These are phyloP conservation scores for Russula sp. DNA, from an alignment of 768 basidiomycete species.

Conservation along the genomic window DNA sequence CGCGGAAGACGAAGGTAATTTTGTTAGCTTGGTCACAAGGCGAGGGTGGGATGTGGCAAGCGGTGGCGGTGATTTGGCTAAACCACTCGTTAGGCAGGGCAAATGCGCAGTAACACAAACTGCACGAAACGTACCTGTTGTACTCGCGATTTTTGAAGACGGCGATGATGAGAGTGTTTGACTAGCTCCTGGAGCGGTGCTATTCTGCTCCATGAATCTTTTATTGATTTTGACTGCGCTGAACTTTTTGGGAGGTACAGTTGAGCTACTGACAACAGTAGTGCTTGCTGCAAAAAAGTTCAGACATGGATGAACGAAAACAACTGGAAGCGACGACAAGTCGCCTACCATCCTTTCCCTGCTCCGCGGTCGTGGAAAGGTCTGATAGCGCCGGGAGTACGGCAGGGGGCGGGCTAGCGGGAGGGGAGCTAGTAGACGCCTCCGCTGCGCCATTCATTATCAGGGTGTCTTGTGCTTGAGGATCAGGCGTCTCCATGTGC, in stretches of 20 bases:
- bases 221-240: slow-evolving; percentile 91
- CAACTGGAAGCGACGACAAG: slow-evolving; percentile 6
- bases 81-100: slow-evolving; percentile 17
- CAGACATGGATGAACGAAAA: slow-evolving; percentile 9
- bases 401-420: slow-evolving; percentile 20
- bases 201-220: slow-evolving; percentile 92
- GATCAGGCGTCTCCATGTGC: slow-evolving; percentile 75
- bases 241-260: slow-evolving; percentile 76
- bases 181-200: slow-evolving; percentile 50
- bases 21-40: slow-evolving; percentile 85
- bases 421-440: slow-evolving; percentile 13
- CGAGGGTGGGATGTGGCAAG: slow-evolving; percentile 64
- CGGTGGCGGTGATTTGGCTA: slow-evolving; percentile 59
- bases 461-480: slow-evolving; percentile 44
- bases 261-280: slow-evolving; percentile 30
- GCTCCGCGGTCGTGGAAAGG: slow-evolving; percentile 21
- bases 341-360: slow-evolving; percentile 21
- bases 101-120: slow-evolving; percentile 2
- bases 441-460: slow-evolving; percentile 40
- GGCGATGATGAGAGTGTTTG: slow-evolving; percentile 45
- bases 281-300: slow-evolving; percentile 17
- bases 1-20: slow-evolving; percentile 54
- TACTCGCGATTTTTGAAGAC: slow-evolving; percentile 49
- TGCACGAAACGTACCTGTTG: slow-evolving; percentile 46
- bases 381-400: slow-evolving; percentile 18